phyloP scores from a whole-genome alignment of 2,329 filamentous ascomycete genomes.

The Aspergillus sp. region DNA sequence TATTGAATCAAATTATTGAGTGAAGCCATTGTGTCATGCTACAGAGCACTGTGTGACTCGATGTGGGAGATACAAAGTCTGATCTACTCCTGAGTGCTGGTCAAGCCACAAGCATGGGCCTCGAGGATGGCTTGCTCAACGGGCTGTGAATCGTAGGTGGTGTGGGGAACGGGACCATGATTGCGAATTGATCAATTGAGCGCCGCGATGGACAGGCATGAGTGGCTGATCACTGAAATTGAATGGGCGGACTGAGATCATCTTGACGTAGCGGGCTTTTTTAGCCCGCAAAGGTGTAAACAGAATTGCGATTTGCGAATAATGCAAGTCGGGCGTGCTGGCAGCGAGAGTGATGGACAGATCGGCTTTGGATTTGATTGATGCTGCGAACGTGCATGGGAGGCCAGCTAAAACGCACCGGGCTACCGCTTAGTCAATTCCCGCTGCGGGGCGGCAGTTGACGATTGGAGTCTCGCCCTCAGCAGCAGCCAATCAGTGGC shows the following conservation, averaged over 20 bases:
- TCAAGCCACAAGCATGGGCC: background rate
- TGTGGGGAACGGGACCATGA: background rate
- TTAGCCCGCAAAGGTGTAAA: background rate
- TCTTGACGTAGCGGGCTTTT: constrained; percentile 2
- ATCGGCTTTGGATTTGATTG: background rate
- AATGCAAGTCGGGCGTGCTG: too few relatives aligned
- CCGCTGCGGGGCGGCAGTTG: background rate
- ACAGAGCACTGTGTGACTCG: background rate
- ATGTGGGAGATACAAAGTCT: too few relatives aligned
- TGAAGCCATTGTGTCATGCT: background rate
- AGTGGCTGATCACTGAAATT: background rate
- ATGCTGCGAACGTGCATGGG: background rate
- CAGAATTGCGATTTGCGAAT: background rate
- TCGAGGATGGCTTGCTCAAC: background rate
- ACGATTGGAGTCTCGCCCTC: background rate
- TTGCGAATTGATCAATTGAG: background rate
- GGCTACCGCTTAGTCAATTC: too few relatives aligned
- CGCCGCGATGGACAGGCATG: background rate
- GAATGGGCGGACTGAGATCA: background rate
- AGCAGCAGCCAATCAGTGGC: background rate
- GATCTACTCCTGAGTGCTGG: too few relatives aligned
- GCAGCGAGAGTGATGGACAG: background rate
- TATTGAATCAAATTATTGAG: too few relatives aligned
- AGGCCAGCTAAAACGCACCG: too few relatives aligned
- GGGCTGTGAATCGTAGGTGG: background rate